Percentiles rank a stretch among this genome's conserved stretches.
These are phyloP conservation scores for Paspalum vaginatum DNA, from an alignment of 176 grass and related monocot genomes.

Conservation along the genomic window DNA sequence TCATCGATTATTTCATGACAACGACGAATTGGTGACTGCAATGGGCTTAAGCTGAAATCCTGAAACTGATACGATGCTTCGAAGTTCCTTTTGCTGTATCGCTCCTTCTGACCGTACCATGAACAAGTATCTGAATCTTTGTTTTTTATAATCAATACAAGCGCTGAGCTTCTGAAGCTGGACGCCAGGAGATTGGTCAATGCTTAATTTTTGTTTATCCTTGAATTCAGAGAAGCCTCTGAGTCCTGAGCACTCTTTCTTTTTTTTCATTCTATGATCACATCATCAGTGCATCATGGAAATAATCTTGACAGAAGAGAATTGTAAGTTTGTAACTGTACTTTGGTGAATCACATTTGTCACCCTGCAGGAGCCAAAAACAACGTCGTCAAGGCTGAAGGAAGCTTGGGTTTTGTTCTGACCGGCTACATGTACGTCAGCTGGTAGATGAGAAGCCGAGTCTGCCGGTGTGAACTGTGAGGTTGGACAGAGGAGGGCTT, in stretches of 20 bases:
- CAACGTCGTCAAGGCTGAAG: background rate
- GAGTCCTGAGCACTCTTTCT: background rate
- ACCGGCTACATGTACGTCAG: too few relatives aligned
- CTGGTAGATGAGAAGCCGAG: too few relatives aligned
- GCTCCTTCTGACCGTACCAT: background rate
- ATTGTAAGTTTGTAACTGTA: background rate
- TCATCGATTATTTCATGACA: background rate
- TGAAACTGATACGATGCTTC: background rate
- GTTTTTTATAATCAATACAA: background rate
- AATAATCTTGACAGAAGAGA: background rate
- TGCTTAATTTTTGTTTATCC: background rate
- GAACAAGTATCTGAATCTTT: background rate
- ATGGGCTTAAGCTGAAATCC: background rate
- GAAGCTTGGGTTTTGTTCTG: background rate
- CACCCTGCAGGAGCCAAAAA: background rate
- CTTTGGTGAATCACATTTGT: background rate
- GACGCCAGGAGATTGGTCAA: slow-evolving; percentile 1
- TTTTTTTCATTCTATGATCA: background rate
- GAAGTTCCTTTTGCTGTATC: background rate
- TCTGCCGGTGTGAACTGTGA: too few relatives aligned
- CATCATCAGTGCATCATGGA: background rate
- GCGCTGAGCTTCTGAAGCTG: background rate
- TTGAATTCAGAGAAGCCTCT: background rate
- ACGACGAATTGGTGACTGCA: background rate
- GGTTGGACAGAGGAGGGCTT: too few relatives aligned